phyloP scores from a whole-genome alignment of 768 basidiomycete species.

The Tylopilus felleus region DNA sequence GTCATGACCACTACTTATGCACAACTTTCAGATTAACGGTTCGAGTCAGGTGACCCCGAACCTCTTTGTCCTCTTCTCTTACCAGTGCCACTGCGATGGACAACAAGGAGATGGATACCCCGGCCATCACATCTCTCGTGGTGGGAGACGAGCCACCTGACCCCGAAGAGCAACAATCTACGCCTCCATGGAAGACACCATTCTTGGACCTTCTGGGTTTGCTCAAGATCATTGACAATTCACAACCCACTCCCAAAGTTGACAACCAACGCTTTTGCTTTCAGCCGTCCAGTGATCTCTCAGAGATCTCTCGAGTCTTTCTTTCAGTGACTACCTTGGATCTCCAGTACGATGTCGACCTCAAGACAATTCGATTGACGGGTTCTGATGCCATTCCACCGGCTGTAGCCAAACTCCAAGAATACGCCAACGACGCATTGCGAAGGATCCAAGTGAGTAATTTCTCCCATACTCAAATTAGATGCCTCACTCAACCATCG shows the following conservation, averaged over 20 bases:
- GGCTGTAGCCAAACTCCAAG: constrained; percentile 2
- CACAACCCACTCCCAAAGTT: not conserved
- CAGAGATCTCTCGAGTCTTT: constrained; percentile 9
- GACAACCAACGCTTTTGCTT: constrained; percentile 10
- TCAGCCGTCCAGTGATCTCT: constrained; percentile 13
- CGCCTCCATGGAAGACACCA: constrained; percentile 6
- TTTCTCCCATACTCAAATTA: not conserved
- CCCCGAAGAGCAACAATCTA: not conserved
- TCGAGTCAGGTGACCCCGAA: constrained; percentile 4
- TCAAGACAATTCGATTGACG: not conserved
- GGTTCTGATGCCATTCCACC: not conserved
- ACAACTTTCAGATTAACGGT: not conserved
- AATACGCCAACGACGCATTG: constrained; percentile 6
- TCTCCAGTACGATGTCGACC: constrained; percentile 6
- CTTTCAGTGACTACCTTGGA: constrained; percentile 4
- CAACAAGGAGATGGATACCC: not conserved
- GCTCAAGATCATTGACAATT: constrained; percentile 1
- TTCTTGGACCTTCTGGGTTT: constrained; percentile 11
- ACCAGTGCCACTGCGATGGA: constrained; percentile 12
- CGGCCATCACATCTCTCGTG: constrained; percentile 7
- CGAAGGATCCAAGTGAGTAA: constrained; percentile 4
- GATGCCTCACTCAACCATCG: not conserved
- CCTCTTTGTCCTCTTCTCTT: constrained; percentile 3
- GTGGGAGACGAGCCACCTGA: not conserved
- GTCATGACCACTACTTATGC: not conserved